These are phyloP conservation scores for Coniella vitis DNA, from an alignment of 2,329 filamentous ascomycete species.

Conservation along the genomic window DNA sequence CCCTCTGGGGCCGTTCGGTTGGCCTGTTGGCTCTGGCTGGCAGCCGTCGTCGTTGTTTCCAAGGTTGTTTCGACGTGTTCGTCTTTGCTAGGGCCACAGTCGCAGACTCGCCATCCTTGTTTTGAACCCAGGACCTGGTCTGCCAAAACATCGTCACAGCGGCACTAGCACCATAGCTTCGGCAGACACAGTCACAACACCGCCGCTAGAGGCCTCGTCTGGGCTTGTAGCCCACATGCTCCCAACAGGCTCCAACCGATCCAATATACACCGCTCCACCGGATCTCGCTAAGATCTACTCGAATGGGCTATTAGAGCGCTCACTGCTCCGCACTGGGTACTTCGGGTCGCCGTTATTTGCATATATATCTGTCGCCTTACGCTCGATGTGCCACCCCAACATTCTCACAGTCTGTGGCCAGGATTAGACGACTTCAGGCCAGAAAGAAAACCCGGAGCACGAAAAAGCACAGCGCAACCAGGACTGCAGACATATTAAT, in stretches of 20 bases:
- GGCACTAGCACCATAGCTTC: background rate
- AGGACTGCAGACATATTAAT: background rate
- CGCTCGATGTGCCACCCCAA: no score
- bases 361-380: no score
- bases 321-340: background rate
- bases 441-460: background rate
- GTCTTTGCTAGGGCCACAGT: background rate
- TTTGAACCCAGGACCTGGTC: background rate
- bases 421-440: background rate
- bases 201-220: background rate
- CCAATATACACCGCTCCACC: background rate
- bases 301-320: background rate
- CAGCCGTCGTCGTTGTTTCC: background rate
- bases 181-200: background rate
- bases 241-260: background rate
- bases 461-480: no score
- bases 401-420: no score
- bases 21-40: background rate
- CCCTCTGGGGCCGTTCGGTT: background rate
- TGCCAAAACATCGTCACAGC: background rate
- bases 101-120: background rate
- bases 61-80: background rate
- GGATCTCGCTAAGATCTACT: background rate
- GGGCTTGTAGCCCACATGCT: background rate
- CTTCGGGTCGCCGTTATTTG: no score